A percentile compares a stretch with the other conserved stretches of the same genome.
Conservation (phyloP, 805 yeast genomes). For the Starmerella riodocensis region DNA sequence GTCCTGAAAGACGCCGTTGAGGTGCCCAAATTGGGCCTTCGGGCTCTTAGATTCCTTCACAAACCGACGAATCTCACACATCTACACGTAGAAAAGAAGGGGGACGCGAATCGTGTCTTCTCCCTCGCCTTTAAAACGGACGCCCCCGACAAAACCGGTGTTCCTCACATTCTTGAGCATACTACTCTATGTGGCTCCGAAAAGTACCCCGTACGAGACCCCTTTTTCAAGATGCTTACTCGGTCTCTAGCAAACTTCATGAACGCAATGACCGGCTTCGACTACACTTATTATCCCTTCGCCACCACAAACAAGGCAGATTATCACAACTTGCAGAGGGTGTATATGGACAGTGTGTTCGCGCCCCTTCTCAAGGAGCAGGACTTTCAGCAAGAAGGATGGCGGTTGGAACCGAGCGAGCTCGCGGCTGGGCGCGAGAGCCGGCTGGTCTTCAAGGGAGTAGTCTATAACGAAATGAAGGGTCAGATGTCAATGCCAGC, state of each 20-base stretch:
- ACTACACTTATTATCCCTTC: slow-evolving; percentile 90
- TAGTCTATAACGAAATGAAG: slow-evolving; percentile 96
- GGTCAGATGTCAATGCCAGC: slow-evolving; percentile 87
- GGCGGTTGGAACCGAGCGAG: slow-evolving; percentile 81
- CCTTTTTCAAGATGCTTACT: slow-evolving; percentile 93
- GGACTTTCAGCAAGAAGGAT: slow-evolving; percentile 92
- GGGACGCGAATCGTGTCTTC: slow-evolving; percentile 77
- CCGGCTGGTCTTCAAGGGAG: slow-evolving; percentile 76
- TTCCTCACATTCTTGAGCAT: slow-evolving; percentile 92
- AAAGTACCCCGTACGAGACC: slow-evolving; percentile 88
- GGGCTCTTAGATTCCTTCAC: slow-evolving; percentile 66
- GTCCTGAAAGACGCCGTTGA: slow-evolving; percentile 48
- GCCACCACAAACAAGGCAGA: slow-evolving; percentile 83
- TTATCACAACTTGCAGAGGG: slow-evolving; percentile 68
- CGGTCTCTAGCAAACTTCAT: slow-evolving; percentile 88
- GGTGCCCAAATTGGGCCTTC: slow-evolving; percentile 69
- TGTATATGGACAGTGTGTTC: slow-evolving; percentile 76
- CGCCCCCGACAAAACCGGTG: slow-evolving; percentile 90
- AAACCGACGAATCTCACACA: slow-evolving; percentile 61
- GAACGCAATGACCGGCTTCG: slow-evolving; percentile 99
- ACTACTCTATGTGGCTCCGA: slow-evolving; percentile 90
- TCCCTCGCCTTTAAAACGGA: slow-evolving; percentile 82
- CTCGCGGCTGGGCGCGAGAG: slow-evolving; percentile 17
- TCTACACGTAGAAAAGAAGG: slow-evolving; percentile 62
- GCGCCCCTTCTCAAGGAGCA: slow-evolving; percentile 63